phyloP scores from a whole-genome alignment of 345 rosid species.

The Lepidium africanum region DNA sequence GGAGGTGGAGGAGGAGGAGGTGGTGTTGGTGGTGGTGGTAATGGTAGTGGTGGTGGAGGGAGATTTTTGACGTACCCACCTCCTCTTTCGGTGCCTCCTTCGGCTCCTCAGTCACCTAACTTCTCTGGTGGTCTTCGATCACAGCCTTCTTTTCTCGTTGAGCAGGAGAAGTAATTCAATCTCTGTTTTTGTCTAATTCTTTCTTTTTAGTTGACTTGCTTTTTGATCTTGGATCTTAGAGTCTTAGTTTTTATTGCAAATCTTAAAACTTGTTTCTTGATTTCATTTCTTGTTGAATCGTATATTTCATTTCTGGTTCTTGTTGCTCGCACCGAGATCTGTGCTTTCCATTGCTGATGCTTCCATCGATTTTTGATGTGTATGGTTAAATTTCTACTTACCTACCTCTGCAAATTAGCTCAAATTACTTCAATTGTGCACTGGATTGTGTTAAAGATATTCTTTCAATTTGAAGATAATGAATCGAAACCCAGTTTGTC shows the following conservation, averaged over 20 bases:
- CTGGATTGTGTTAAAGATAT: background rate
- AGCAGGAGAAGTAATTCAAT: constrained; percentile 69
- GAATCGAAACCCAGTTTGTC: background rate
- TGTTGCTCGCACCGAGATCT: constrained; percentile 11
- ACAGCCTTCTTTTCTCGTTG: constrained; percentile 53
- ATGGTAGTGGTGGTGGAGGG: constrained; percentile 26
- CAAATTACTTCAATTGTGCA: background rate
- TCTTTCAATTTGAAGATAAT: background rate
- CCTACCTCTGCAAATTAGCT: constrained; percentile 8
- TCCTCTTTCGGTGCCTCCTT: constrained; percentile 47
- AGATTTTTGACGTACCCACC: constrained; percentile 80
- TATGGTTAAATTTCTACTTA: background rate
- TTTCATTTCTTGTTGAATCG: background rate
- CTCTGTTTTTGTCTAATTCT: background rate
- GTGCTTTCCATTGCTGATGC: background rate
- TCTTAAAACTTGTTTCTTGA: background rate
- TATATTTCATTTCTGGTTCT: background rate
- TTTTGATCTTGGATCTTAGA: background rate
- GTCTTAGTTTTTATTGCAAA: background rate
- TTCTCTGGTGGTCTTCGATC: constrained; percentile 67
- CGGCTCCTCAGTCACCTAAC: constrained; percentile 89
- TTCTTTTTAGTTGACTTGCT: constrained; percentile 6
- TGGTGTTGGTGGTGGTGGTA: background rate
- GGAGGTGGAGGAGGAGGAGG: background rate
- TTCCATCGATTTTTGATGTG: background rate